Evolutionary conservation across 192 early-diverging fungal species (phyloP), one percentile per base, ranked within the genome.

Genomic region (Nowakowskiella sp.): DNA sequence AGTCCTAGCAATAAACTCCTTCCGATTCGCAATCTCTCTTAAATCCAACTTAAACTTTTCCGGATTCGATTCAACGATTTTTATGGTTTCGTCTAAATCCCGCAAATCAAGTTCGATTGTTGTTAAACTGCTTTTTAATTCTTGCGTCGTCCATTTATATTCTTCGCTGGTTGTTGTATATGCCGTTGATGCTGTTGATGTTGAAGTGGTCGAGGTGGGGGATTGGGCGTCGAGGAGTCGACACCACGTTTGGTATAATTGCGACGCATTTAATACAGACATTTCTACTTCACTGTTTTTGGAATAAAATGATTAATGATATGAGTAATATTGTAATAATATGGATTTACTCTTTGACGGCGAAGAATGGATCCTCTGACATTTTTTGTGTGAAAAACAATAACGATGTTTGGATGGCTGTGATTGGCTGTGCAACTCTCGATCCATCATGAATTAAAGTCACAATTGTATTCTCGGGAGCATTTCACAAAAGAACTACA

Each of bases 31-130:
- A 1, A 78, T 64, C 27, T 74, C 65, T 19, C 44, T 47, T 22
- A 44, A n/a, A 33, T 59, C 66, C 23, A 75, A 34, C 51, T 47
- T 21, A 52, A 78, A 78, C 36, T 61, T 44, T 4, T 44, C 49
- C 9, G 76, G 76, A 51, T 75, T 69, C 31, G 52, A 8, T 30
- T 63, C 65, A 2, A 68, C 71, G n/a, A 71, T 67, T 28, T 33
- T 47, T 4, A 78, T 65, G 1, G 74, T 66, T 36, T 70, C 71
- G 7, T 64, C 59, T 21, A 77, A 51, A 25, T 73, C 74, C 23
- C 53, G 46, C 32, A 73, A 25, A 43, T 77, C 74, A 36, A 44
- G 67, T 25, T 48, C 58, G 39, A 73, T 72, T 49, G 52, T 51
- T 8, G 30, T 33, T 30, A 75, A 47, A 8, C 22, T 2, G 16